phyloP scores from a whole-genome alignment of 139 green algal species.

The Coelastrella sp. region DNA sequence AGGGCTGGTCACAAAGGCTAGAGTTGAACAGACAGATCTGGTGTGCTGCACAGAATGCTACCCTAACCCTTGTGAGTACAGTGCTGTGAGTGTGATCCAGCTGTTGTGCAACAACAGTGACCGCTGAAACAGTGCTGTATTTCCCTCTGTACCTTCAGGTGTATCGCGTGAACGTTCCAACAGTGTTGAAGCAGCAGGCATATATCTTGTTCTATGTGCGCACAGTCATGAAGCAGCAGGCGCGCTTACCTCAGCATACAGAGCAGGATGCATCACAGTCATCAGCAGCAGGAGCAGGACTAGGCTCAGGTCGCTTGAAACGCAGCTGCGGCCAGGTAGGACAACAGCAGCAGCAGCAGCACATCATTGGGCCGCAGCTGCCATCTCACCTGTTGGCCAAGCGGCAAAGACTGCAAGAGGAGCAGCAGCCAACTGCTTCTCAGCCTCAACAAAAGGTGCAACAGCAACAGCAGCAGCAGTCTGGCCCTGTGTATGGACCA shows the following conservation, averaged over 20 bases:
- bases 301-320: background rate
- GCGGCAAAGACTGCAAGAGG: background rate
- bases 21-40: too few relatives aligned
- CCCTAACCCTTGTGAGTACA: too few relatives aligned
- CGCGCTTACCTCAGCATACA: constrained; percentile 23
- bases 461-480: constrained; percentile 19
- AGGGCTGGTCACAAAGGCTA: too few relatives aligned
- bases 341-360: constrained; percentile 26
- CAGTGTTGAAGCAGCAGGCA: constrained; percentile 82
- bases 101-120: background rate
- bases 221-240: constrained; percentile 57
- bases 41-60: too few relatives aligned
- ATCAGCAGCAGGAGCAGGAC: constrained; percentile 7
- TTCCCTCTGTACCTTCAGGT: constrained; percentile 57
- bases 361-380: constrained; percentile 33
- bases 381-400: constrained; percentile 16
- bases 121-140: background rate
- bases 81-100: too few relatives aligned
- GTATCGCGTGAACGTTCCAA: constrained; percentile 72
- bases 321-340: background rate
- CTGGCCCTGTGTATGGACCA: constrained; percentile 7
- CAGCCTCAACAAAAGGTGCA: background rate
- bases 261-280: too few relatives aligned
- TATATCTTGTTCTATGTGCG: constrained; percentile 96
- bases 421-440: background rate